phyloP scores from a whole-genome alignment of 352 stramenopile species.

The Globisporangium cederbergense region DNA sequence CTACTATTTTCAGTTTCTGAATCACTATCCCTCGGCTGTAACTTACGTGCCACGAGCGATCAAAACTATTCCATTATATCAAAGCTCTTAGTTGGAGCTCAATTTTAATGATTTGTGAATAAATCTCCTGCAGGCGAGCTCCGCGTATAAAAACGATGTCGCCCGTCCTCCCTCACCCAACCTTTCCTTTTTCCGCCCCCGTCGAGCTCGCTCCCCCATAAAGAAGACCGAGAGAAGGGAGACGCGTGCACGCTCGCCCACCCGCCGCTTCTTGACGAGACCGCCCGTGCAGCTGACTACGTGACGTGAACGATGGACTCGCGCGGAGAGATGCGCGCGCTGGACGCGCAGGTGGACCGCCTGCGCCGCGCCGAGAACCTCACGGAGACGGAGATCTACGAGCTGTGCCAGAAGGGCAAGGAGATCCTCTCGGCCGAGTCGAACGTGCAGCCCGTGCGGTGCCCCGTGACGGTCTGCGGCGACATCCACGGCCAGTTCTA shows the following conservation, averaged over 20 bases:
- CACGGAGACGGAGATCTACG: slow-evolving; percentile 86
- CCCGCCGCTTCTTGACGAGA: background rate
- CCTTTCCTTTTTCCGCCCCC: slow-evolving; percentile 5
- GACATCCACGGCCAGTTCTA: slow-evolving; percentile 91
- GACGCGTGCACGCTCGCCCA: background rate
- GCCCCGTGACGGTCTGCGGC: slow-evolving; percentile 83
- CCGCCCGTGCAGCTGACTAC: background rate
- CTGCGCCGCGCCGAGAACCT: slow-evolving; percentile 86
- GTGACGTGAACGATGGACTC: slow-evolving; percentile 43
- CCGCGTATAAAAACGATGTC: background rate
- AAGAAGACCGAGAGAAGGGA: background rate
- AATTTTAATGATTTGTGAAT: background rate
- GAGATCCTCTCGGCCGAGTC: slow-evolving; percentile 83
- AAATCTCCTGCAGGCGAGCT: background rate
- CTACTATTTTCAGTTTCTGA: too few species aligned
- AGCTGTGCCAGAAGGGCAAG: slow-evolving; percentile 88
- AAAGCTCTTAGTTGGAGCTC: too few species aligned
- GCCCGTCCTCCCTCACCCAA: background rate
- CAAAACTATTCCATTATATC: too few species aligned
- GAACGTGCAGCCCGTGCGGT: slow-evolving; percentile 85
- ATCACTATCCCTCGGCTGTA: too few species aligned
- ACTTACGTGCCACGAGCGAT: too few species aligned
- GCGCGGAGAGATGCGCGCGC: slow-evolving; percentile 80
- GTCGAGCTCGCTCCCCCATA: background rate
- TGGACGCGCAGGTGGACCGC: slow-evolving; percentile 84